Evolutionary conservation across 108 stramenopile genomes (phyloP), one percentile per base, ranked within the genome.

Genomic region (Chaetoceros muelleri): DNA sequence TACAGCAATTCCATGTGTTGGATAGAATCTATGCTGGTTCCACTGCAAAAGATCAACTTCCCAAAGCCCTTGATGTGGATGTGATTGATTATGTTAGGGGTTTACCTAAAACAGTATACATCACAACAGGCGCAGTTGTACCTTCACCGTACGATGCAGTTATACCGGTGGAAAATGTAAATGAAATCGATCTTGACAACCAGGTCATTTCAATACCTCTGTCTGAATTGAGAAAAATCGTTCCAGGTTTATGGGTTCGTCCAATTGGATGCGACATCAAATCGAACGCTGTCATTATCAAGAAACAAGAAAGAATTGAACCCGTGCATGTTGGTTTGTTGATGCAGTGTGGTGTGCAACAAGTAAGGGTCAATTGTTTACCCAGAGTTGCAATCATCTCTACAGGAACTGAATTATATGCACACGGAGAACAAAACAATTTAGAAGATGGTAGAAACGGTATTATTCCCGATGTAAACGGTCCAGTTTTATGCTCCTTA

Each of bases 391-490:
- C 83, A 26, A 76, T 96, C 25, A 54, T 98, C 25, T 91, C 93
- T 24, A 98, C 94, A 19, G 95, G 95, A 19, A 91, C 88, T 69
- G 90, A 91, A 59, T 53, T 91, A 1, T 22, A 17, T 30, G 3
- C 28, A 49, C 3, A 23, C 49, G 8, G 52, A 44, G 0, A 54
- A 57, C 16, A 40, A 26, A 10, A 7, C 23, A 1, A 16, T 0
- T 3, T 26, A 45, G 23, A 46, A 57, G 50, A n/a, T 53, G 3
- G 57, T n/a, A n/a, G 47, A 17, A 0, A 3, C 2, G 82, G 82
- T 24, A 71, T 73, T 53, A 92, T 96, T 60, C 87, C 84, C 45
- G 97, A 98, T 67, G 88, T 80, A 28, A 98, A 98, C 64, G 81
- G 96, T 28, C 85, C 85, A 20, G 70, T 85, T 29, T 66, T 96